phyloP scores from a whole-genome alignment of 129 eudicot genomes.

The Flaveria linearis region DNA sequence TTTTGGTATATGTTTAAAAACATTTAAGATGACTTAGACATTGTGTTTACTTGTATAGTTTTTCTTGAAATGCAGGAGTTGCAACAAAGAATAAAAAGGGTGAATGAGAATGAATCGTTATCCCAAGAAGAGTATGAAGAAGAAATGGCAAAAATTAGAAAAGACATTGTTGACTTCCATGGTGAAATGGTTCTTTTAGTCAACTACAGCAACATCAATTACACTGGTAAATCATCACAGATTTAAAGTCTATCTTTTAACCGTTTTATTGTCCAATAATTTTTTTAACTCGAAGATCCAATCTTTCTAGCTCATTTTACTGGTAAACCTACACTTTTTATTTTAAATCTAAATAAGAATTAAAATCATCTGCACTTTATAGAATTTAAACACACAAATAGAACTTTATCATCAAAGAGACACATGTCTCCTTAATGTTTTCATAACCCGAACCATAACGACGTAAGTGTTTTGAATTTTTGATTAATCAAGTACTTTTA shows the following conservation, averaged over 20 bases:
- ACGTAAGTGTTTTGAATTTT: no score
- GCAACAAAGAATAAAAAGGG: slow-evolving; percentile 64
- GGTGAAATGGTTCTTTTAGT: slow-evolving; percentile 95
- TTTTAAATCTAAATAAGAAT: no score
- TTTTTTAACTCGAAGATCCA: not conserved
- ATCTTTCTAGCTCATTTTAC: not conserved
- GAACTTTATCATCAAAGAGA: no score
- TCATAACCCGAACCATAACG: no score
- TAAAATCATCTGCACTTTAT: no score
- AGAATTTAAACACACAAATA: no score
- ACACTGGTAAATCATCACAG: slow-evolving; percentile 56
- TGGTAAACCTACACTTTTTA: no score
- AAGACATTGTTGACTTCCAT: slow-evolving; percentile 82
- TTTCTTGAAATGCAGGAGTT: slow-evolving; percentile 52
- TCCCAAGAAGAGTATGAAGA: slow-evolving; percentile 49
- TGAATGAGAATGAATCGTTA: slow-evolving; percentile 46
- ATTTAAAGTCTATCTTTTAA: slow-evolving; percentile 5
- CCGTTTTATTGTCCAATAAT: slow-evolving; percentile 1
- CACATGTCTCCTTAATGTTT: no score
- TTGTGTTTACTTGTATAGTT: slow-evolving; percentile 2
- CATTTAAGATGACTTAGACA: not conserved
- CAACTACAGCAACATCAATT: slow-evolving; percentile 81
- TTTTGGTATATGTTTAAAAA: not conserved
- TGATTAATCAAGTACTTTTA: no score
- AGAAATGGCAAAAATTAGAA: slow-evolving; percentile 60